Base-by-base conservation (phyloP, 345 rosid species). In the Aurinia saxatilis region DNA sequence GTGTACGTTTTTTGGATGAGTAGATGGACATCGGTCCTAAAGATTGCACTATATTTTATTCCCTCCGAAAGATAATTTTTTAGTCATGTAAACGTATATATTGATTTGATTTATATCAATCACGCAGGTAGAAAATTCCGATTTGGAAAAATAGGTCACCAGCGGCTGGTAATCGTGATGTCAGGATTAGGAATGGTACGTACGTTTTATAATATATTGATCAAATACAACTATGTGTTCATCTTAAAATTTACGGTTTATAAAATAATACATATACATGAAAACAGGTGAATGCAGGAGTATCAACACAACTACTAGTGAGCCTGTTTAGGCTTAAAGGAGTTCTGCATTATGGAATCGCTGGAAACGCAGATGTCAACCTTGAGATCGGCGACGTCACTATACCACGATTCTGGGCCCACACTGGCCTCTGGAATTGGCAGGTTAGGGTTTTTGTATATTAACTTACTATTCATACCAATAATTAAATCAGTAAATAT, bases 351-450 rank as follows among this genome's bases (percentile, higher is more conserved):
- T 75, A 80, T 57, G 97, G 90, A 68, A 82, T 90, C 18, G 90
- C 90, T 12, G 97, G 89, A 35, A 86, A 86, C 48, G 87, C 83
- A 60, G 77, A 86, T 51, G 77, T 78, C 23, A 6, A 67, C n/a
- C 83, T 86, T 40, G 67, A 80, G 55, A 80, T 86, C 17, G 93
- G 85, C 9, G 85, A 83, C 42, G 84, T 83, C 1, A 81, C 93
- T 2, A 75, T 86, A 48, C 87, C 89, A 29, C 61, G 23, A 7
- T 73, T 42, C 36, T 86, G 97, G 97, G 90, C 95, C 36, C 92
- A 87, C 33, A 30, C 80, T 8, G 87, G 84, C 21, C 95, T 90
- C 19, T 90, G 92, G 97, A 78, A 63, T 67, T 90, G 95, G 87
- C 90, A 88, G 88, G 88, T n/a, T 55, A 9, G n/a, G 47, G 47